Base-by-base conservation (phyloP, 257 asterid genomes). In the Forsythia suspensa region DNA sequence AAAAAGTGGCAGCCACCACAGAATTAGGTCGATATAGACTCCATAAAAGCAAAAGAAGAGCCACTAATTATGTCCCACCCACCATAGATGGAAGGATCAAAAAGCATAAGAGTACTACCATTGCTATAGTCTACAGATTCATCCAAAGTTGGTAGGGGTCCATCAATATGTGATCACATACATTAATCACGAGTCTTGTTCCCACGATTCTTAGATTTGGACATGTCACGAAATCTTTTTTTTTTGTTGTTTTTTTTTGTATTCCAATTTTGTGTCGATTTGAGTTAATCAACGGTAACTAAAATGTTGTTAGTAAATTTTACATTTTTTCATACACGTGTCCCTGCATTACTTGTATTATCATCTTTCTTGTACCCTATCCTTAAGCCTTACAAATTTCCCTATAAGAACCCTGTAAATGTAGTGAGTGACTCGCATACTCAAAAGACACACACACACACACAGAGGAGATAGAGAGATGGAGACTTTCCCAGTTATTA, bases 401-500 rank as follows among this genome's bases (percentile, higher is more conserved):
- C 84, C 71, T 21, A 42, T 72, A 42, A 48, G 52, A 65, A 34
- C 61, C 21, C 21, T 21, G 46, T 29, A 8, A 34, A 29, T 73
- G 63, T 70, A 65, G 4, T 72, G 40, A 8, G 15, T 2, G 42
- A 43, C 44, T 29, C 79, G 82, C 72, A 65, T 44, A 70, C 67
- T 59, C 20, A 69, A 38, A 39, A 44, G 10, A 75, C 67, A 63
- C 44, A 74, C 3, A 21, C 29, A 51, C n/a, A 73, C 44, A 36
- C 52, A 74, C 12, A 44, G 34, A 1, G 1, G 2, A 29, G 34
- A 29, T 0, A 29, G 34, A 29, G 71, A 83, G 76, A 89, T 87
- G 91, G 88, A 87, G 57, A 77, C 52, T 51, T 85, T 89, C 43
- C 93, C 93, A 65, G 87, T 89, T 75, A 78, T 89, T 78, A 84